Conservation (phyloP, 352 stramenopile genomes). For the Phytophthora tentaculata region DNA sequence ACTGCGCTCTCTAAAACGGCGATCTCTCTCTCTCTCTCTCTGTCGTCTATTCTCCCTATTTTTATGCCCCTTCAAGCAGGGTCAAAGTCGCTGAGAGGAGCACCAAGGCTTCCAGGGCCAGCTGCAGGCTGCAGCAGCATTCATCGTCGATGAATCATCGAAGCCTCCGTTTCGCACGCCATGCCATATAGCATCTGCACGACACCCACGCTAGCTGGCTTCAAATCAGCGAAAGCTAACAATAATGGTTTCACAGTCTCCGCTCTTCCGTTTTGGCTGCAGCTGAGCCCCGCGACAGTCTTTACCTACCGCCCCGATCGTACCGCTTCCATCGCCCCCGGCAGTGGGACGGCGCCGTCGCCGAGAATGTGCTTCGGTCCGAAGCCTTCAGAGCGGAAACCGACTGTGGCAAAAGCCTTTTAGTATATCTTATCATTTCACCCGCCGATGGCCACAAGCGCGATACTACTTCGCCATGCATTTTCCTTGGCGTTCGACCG, state of each 20-base stretch:
- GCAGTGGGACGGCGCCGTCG: conserved; percentile 21
- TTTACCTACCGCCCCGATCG: conserved; percentile 34
- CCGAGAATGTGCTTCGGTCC: conserved; percentile 17
- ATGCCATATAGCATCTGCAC: conserved; percentile 30
- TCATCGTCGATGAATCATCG: too few relatives aligned
- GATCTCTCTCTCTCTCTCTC: too few relatives aligned
- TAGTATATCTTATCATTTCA: not conserved
- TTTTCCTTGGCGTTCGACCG: conserved; percentile 1
- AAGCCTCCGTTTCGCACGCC: conserved; percentile 43
- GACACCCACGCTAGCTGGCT: conserved; percentile 26
- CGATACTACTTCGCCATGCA: conserved; percentile 1
- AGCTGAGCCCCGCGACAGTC: conserved; percentile 30
- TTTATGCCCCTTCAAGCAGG: not conserved
- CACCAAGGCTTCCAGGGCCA: not conserved
- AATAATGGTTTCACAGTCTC: conserved; percentile 27
- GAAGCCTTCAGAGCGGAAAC: too few relatives aligned
- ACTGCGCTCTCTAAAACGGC: too few relatives aligned
- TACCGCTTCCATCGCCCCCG: conserved; percentile 26
- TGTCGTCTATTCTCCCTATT: not conserved
- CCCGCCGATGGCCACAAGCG: not conserved
- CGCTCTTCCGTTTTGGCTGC: conserved; percentile 29
- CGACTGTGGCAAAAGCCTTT: not conserved
- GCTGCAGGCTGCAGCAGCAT: conserved; percentile 19
- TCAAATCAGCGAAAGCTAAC: conserved; percentile 34
- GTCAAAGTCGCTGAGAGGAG: not conserved